phyloP scores from a whole-genome alignment of 495 filamentous ascomycete species.

The Podospora bellae-mahoneyi region DNA sequence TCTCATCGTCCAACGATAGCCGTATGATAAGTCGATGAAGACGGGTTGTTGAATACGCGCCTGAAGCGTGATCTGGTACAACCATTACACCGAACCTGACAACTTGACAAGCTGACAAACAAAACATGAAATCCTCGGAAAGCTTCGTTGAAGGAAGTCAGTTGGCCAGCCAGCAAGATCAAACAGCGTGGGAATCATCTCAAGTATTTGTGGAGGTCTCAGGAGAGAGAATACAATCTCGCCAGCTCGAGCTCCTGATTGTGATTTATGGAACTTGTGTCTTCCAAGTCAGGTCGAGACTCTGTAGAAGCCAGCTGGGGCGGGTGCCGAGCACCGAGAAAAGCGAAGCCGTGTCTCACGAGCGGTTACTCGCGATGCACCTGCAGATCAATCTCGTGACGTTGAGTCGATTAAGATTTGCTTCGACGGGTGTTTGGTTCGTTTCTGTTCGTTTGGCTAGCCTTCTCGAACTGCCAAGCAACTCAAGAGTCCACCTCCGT shows the following conservation, averaged over 20 bases:
- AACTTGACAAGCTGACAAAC: too few relatives aligned
- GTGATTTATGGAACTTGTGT: too few relatives aligned
- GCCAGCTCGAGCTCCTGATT: not conserved
- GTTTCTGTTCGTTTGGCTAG: not conserved
- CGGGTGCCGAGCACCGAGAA: not conserved
- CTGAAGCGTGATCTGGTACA: not conserved
- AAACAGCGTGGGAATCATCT: not conserved
- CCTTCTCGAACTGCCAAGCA: not conserved
- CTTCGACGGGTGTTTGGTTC: not conserved
- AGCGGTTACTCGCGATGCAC: not conserved
- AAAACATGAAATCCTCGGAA: not conserved
- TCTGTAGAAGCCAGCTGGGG: not conserved
- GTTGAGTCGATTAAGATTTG: not conserved
- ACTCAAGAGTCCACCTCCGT: not conserved
- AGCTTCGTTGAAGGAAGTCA: not conserved
- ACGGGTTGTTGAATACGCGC: not conserved
- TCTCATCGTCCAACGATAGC: not conserved
- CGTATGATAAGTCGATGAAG: not conserved
- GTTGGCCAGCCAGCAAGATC: not conserved
- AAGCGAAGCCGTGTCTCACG: not conserved
- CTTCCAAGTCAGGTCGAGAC: too few relatives aligned
- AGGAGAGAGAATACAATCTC: not conserved
- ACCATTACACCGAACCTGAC: not conserved
- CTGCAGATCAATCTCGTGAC: not conserved
- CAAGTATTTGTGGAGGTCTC: not conserved